Base-by-base conservation (phyloP, 1,284 basidiomycete genomes). In the Trametes polyzona region DNA sequence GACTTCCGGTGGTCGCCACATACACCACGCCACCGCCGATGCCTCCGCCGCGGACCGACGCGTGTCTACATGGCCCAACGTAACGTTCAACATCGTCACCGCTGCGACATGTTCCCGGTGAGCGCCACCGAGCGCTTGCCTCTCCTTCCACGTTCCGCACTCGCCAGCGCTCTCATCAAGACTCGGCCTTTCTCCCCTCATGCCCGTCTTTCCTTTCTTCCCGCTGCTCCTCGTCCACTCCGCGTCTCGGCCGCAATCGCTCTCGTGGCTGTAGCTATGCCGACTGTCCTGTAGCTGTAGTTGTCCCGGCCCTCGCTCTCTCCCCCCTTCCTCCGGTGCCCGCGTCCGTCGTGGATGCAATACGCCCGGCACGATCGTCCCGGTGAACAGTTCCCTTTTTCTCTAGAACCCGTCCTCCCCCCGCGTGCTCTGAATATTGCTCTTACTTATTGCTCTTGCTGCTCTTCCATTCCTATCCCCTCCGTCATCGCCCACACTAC, bases 241-340 rank as follows among this genome's bases (percentile, higher is more conserved):
- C 54, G 51, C 52, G 27, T 32, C 54, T 42, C 42, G 39, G 50
- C 47, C 43, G 27, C 42, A 48, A 32, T 39, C 43, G 29, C 53
- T 36, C 30, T 37, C 39, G 47, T 51, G 55, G 55, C 55, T 47
- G 47, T 50, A 57, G 46, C 43, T 41, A 46, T 50, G 55, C 55
- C 55, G 43, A 57, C 35, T 30, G 52, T 42, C 43, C 44, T 62
- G 60, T 62, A 62, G 60, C 60, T 58, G 60, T 62, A 62, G 57
- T 47, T 41, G 52, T 41, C 47, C 44, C 40, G 41, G 39, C 33
- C 9, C 16, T 42, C 26, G n/a, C 24, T 33, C 32, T 24, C 39
- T 21, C 26, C 14, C 46, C 33, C n/a, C 23, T 10, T 33, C 29
- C 47, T 10, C 21, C n/a, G n/a, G n/a, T n/a, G n/a, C n/a, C n/a